Evolutionary conservation across 2,329 filamentous ascomycete species (phyloP).

Genomic region (Ustulina deusta): DNA sequence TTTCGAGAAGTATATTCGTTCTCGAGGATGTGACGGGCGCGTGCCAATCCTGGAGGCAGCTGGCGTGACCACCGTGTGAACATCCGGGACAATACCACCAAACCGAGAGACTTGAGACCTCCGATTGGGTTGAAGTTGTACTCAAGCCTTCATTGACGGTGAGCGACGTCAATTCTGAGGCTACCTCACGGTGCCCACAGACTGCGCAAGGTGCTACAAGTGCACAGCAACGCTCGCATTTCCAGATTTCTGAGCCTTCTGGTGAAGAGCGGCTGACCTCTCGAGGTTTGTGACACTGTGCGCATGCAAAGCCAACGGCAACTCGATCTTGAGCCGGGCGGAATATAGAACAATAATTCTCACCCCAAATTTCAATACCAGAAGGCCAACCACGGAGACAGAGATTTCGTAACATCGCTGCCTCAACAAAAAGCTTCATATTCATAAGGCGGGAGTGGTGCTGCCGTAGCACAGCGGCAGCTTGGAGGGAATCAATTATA

Average conservation of each 20-base stretch:
- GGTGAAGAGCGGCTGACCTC: conserved; percentile 63
- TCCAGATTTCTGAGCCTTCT: conserved; percentile 62
- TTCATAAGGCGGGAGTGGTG: conserved; percentile 70
- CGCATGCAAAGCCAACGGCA: conserved; percentile 66
- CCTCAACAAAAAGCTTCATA: conserved; percentile 71
- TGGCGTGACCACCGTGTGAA: conserved; percentile 71
- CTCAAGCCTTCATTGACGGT: conserved; percentile 44
- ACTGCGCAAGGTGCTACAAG: conserved; percentile 69
- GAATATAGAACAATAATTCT: conserved; percentile 67
- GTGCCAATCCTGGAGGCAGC: conserved; percentile 72
- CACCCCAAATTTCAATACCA: conserved; percentile 64
- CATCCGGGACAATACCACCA: conserved; percentile 76
- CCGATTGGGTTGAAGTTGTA: conserved; percentile 18
- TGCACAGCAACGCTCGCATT: conserved; percentile 66
- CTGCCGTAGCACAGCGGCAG: conserved; percentile 67
- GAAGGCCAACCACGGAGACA: conserved; percentile 69
- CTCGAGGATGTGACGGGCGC: conserved; percentile 48
- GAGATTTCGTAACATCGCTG: conserved; percentile 70
- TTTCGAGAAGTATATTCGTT: conserved; percentile 12
- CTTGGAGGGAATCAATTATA: conserved; percentile 68
- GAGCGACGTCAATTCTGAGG: conserved; percentile 51
- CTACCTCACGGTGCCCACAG: conserved; percentile 65
- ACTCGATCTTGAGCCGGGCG: conserved; percentile 66
- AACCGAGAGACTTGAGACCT: conserved; percentile 54
- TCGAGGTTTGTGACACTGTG: conserved; percentile 67